Conservation (phyloP, 257 asterid species). For the Solanum etuberosum region DNA sequence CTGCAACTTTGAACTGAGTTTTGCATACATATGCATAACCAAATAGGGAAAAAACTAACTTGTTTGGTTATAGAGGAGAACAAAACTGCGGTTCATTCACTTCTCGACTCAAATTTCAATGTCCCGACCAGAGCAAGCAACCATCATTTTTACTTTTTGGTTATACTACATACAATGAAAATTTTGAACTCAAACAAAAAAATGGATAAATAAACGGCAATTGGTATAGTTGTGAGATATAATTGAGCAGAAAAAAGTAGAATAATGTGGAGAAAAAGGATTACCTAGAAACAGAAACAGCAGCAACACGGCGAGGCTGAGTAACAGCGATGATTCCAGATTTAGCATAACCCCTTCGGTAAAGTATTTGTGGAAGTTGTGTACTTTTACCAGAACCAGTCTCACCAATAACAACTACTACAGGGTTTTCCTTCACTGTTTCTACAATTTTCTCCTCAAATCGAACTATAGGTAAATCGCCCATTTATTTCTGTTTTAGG, state of each 20-base stretch:
- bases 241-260: background rate
- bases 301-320: conserved; percentile 98
- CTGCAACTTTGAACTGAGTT: background rate
- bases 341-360: conserved; percentile 59
- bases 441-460: conserved; percentile 74
- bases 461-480: conserved; percentile 56
- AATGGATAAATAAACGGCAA: too few relatives aligned
- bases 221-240: too few relatives aligned
- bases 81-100: too few relatives aligned
- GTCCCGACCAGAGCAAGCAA: too few relatives aligned
- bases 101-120: too few relatives aligned
- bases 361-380: conserved; percentile 90
- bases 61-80: too few relatives aligned
- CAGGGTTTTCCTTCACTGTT: conserved; percentile 64
- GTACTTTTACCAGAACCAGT: conserved; percentile 97
- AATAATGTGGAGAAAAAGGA: background rate
- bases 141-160: too few relatives aligned
- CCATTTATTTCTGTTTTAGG: conserved; percentile 44
- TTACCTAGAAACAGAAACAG: conserved; percentile 81
- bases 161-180: too few relatives aligned
- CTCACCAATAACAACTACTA: conserved; percentile 80
- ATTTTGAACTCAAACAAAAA: too few relatives aligned
- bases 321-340: conserved; percentile 76
- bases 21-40: background rate
- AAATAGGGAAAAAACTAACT: background rate